Evolutionary conservation across 2,329 filamentous ascomycete species (phyloP).

Genomic region (Beauveria sp.): DNA sequence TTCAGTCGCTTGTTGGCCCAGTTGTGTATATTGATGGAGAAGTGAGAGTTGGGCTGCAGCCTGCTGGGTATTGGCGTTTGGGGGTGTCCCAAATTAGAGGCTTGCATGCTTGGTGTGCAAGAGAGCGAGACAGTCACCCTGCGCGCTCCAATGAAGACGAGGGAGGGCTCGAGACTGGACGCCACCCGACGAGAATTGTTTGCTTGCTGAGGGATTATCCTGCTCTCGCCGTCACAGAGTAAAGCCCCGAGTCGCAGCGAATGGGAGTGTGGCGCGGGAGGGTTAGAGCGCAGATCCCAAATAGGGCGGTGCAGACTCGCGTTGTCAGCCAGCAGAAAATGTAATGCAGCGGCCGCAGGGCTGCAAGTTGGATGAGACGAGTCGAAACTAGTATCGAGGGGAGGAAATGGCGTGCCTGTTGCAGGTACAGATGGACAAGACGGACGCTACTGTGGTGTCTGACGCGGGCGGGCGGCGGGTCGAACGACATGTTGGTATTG

Average conservation of each 20-base stretch:
- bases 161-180: background rate
- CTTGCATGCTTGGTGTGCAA: constrained; percentile 4
- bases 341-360: no score
- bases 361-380: background rate
- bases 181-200: constrained; percentile 4
- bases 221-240: background rate
- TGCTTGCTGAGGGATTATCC: constrained; percentile 3
- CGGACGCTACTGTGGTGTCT: background rate
- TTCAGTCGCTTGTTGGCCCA: background rate
- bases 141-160: background rate
- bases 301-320: no score
- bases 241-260: background rate
- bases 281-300: background rate
- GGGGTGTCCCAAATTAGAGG: constrained; percentile 2
- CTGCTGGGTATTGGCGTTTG: background rate
- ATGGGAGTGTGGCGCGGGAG: background rate
- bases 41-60: no score
- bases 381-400: background rate
- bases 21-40: background rate
- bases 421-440: background rate
- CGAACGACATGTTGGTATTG: background rate
- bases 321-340: no score
- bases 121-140: background rate
- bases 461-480: background rate
- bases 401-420: background rate